Base-by-base conservation (phyloP, 1,139 yeast genomes). In the Neolecta irregularis region DNA sequence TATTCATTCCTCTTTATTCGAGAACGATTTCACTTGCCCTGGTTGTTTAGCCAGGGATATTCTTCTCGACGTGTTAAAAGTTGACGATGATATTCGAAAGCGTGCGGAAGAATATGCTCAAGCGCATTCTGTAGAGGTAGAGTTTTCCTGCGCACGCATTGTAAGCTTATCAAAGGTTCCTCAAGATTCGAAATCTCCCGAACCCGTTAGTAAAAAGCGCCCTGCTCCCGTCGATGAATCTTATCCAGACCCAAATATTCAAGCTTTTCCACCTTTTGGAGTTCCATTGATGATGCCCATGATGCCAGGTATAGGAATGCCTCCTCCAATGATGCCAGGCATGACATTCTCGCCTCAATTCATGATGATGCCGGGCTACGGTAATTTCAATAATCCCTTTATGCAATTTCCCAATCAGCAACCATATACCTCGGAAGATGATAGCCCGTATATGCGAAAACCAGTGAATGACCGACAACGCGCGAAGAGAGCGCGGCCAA, bases 11-110 rank as follows among this genome's bases (percentile, higher is more conserved):
- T 56, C 67, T 3, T 58, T 88, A 29, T 65, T 88, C 39, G 93
- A 80, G 29, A 69, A 72, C 39, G 96, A 88, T 51, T 88, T 88
- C 58, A 72, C 71, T 33, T 88, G 98, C 57, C 96, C 96, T 6
- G 74, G 73, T 44, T 88, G 98, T 59, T 70, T 67, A 6, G 65
- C 66, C 12, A 73, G 70, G 21, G 94, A 81, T 44, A 65, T 80
- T 1, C 72, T 72, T 44, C 62, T 88, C 35, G 96, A 88, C 55
- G 66, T 74, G 8, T 61, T 85, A 41, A 61, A 63, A 5, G 63
- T 67, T 1, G 81, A 80, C 51, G 61, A 63, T 33, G 77, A 67
- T 17, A 61, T 72, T 53, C 71, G 69, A 42, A 55, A 59, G 32
- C 63, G 67, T 39, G 63, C 81, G 22, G 55, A 64, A 26, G 62